Percentiles rank a stretch among this genome's conserved stretches.
Conservation (phyloP, 495 filamentous ascomycete genomes). For the Saxispiralis lemnorum region DNA sequence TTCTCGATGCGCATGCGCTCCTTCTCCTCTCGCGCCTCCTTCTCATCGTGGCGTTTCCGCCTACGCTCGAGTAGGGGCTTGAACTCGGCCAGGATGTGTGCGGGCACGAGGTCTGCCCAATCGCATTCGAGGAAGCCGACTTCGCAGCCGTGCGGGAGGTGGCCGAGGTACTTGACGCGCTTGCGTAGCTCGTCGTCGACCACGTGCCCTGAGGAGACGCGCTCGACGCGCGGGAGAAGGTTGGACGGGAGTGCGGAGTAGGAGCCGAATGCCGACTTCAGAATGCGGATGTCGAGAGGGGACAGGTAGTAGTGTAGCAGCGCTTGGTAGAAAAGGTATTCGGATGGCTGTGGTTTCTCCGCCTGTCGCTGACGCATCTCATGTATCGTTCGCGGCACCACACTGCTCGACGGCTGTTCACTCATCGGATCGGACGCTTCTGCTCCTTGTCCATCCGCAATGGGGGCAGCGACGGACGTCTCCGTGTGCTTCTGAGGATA, state of each 20-base stretch:
- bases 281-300: slow-evolving; percentile 83
- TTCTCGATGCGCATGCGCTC: slow-evolving; percentile 76
- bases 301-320: slow-evolving; percentile 85
- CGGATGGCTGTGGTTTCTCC: slow-evolving; percentile 24
- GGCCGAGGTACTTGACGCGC: slow-evolving; percentile 74
- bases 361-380: slow-evolving; percentile 26
- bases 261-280: slow-evolving; percentile 73
- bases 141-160: slow-evolving; percentile 83
- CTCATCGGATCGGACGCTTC: not conserved
- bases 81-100: slow-evolving; percentile 59
- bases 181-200: slow-evolving; percentile 80
- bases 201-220: slow-evolving; percentile 75
- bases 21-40: slow-evolving; percentile 76
- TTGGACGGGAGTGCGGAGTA: slow-evolving; percentile 76
- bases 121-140: slow-evolving; percentile 91
- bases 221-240: slow-evolving; percentile 78
- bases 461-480: not conserved
- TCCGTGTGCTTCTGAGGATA: slow-evolving; percentile 24
- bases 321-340: slow-evolving; percentile 79
- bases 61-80: slow-evolving; percentile 58
- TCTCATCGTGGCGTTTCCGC: slow-evolving; percentile 65
- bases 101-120: slow-evolving; percentile 76
- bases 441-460: not conserved
- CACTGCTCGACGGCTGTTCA: slow-evolving; percentile 8
- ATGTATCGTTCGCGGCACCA: slow-evolving; percentile 19